Evolutionary conservation across 768 basidiomycete species (phyloP), one percentile per base, ranked within the genome.

Genomic region (Trichaptum fuscoviolaceum): DNA sequence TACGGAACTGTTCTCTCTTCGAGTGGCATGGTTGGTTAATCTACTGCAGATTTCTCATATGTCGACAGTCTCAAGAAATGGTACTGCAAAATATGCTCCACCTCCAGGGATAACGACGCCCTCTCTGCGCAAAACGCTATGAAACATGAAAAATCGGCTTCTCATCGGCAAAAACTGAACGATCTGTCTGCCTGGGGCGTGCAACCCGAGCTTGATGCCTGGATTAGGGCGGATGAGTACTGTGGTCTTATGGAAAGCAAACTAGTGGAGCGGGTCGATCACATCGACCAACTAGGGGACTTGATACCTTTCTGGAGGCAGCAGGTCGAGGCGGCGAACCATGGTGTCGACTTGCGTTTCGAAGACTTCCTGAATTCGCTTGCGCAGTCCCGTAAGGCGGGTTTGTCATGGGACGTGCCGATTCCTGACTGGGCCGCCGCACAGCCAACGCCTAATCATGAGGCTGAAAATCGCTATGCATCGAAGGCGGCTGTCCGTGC

Each of bases 271-370:
- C 42, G 42, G 72, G 70, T 75, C 27, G 69, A 70, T 6, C 78
- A 76, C 62, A 78, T 84, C n/a, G 84, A 85, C 67, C 77, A 81
- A 12, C 78, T 84, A 25, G 74, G 75, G 42, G 83, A 85, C 70
- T 69, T 84, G 69, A 79, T 87, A 35, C 81, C 82, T 2, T 86
- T 85, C 72, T 87, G 86, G 86, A 77, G 78, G 58, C 73, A 78
- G 15, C 83, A 80, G 0, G 75, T 87, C 6, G 75, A 79, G 61
- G 84, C 82, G 1, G 85, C 82, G 24, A 77, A 80, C 74, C 76
- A 76, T 18, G 84, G 82, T 24, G 59, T 61, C 4, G 77, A 81
- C 57, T 76, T 79, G 58, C 76, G 73, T 26, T 67, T 84, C 73
- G 83, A 82, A 67, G 77, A 80, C 7, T 85, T 85, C 69, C 73